Evolutionary conservation across 768 basidiomycete species (phyloP), one percentile per base, ranked within the genome.

Genomic region (Amanita inopinata): DNA sequence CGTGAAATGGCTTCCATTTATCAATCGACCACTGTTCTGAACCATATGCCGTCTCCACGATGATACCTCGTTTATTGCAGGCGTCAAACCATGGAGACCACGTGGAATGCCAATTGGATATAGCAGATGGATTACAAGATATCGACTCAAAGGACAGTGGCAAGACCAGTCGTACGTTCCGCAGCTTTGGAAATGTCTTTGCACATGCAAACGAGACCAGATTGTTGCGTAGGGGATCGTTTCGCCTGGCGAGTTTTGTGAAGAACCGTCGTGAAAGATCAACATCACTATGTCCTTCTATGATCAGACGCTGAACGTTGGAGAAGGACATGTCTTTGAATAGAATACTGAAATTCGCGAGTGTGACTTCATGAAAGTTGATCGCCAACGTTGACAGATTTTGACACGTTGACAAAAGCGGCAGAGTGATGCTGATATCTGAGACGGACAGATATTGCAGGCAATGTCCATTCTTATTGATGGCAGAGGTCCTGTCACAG

Each of bases 311-410:
- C 31, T 23, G 10, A 10, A 41, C 40, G 12, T 41, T 41, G 4
- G 40, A 33, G 3, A 41, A 15, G 19, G 19, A 17, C 40, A 41
- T n/a, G 32, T 22, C 22, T 15, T 41, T 41, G 31, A 41, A 33
- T 23, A 33, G n/a, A 41, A 23, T 12, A 4, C 19, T 8, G 15
- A 41, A 41, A n/a, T 41, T 41, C 14, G 19, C 22, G 10, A 41
- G 28, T 5, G 34, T 31, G 33, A 55, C 38, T 18, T 46, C 44
- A 17, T 25, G 27, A 23, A 46, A 45, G 10, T 38, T 40, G 8
- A 51, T 14, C 4, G 49, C 49, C 2, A 55, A 24, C 5, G 48
- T 53, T 8, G 40, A 32, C 14, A 55, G 32, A 32, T 39, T 47
- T 11, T 44, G 38, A 43, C 49, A 55, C 4, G 14, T 9, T 14